Base-by-base conservation (phyloP, 208 protist species). In the Leishmania martiniquensis region DNA sequence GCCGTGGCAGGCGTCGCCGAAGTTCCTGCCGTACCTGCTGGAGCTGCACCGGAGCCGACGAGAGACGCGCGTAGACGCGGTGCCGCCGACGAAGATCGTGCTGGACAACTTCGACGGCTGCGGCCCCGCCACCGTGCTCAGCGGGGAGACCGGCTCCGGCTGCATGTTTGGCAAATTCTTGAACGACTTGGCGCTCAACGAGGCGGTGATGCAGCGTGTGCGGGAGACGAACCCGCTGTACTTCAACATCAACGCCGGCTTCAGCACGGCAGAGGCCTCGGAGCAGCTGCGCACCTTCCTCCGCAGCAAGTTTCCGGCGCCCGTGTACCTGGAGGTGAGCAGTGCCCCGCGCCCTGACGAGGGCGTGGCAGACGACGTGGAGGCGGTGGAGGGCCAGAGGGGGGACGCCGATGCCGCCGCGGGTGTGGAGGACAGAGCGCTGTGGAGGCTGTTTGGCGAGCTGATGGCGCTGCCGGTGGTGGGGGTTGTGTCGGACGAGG, bases 41-140 rank as follows among this genome's bases (percentile, higher is more conserved):
- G 9, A n/a, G 6, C 15, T 49, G 34, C 55, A n/a, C 44, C 62
- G 62, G 37, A 37, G 62, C 34, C 62, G 65, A 4, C 59, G 34
- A 10, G n/a, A 44, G 34, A 15, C 32, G 34, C 59, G 59, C n/a
- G 25, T 34, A 34, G 59, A 42, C 32, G 59, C 59, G 59, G 42
- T 65, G 59, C 34, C 65, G 42, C 65, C 25, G 42, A 69, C 65
- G 65, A 4, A 44, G 62, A 83, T 92, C 69, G 44, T 65, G n/a
- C 68, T 93, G 34, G 89, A 93, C 76, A 93, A 93, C 75, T 17
- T 60, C 4, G 89, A 93, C 59, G 89, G 82, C 4, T 93, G 89
- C 63, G 89, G 82, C 13, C 86, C 83, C 15, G 54, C 86, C 25
- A 72, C 76, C 45, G 39, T 85, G 70, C 63, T 75, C 44, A 54